phyloP scores from a whole-genome alignment of 2,329 filamentous ascomycete species.

The Lasiodiplodia gonubiensis region DNA sequence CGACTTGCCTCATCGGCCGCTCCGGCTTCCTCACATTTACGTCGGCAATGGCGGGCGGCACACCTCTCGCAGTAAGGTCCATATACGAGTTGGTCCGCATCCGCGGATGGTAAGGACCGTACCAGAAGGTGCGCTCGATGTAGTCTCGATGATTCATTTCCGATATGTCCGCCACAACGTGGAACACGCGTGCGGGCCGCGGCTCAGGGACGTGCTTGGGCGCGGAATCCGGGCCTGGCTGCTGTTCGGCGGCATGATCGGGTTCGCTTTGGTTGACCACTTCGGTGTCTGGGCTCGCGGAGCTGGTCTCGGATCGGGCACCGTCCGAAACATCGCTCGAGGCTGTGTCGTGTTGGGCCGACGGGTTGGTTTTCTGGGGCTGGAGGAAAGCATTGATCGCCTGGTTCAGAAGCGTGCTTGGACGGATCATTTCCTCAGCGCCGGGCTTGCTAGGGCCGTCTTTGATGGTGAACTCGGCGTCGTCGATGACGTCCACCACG shows the following conservation, averaged over 20 bases:
- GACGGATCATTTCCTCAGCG: constrained; percentile 41
- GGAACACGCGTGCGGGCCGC: constrained; percentile 46
- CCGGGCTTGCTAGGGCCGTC: constrained; percentile 31
- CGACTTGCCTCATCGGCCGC: constrained; percentile 25
- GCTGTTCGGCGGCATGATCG: constrained; percentile 4
- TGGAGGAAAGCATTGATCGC: constrained; percentile 6
- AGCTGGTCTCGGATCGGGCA: constrained; percentile 29
- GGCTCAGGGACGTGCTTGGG: constrained; percentile 19
- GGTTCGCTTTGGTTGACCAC: not conserved
- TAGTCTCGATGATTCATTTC: constrained; percentile 49
- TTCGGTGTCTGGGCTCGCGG: constrained; percentile 17
- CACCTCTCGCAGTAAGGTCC: constrained; percentile 36
- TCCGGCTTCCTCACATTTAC: constrained; percentile 18
- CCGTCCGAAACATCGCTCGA: constrained; percentile 20
- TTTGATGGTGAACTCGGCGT: constrained; percentile 28
- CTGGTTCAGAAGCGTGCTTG: constrained; percentile 35
- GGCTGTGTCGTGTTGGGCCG: not conserved
- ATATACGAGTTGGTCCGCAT: constrained; percentile 33
- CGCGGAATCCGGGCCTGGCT: constrained; percentile 27
- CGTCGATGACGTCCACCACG: constrained; percentile 31
- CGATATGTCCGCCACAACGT: constrained; percentile 48
- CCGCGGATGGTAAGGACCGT: constrained; percentile 27
- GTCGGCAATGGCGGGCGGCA: constrained; percentile 20
- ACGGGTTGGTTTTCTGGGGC: not conserved
- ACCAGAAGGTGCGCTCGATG: constrained; percentile 39